Evolutionary conservation across 2,329 filamentous ascomycete genomes (phyloP).

Genomic region (Ophiostoma novo-ulmi): DNA sequence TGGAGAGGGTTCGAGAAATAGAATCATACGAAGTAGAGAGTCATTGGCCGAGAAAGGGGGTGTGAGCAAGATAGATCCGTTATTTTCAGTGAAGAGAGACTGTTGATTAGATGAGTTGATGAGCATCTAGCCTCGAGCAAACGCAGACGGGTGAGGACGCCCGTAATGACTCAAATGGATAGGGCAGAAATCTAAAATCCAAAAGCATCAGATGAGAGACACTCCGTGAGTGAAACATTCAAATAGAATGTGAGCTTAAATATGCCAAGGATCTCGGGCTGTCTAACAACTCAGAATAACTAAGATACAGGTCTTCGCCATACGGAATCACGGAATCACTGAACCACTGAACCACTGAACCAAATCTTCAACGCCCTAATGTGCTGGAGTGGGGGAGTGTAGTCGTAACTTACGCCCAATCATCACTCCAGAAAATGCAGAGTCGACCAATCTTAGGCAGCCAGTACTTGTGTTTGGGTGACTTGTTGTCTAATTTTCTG

Average conservation of each 20-base stretch:
- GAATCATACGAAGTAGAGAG: background rate
- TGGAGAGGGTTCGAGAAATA: background rate
- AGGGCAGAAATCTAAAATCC: background rate
- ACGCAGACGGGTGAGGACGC: no score
- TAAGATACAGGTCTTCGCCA: background rate
- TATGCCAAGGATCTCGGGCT: background rate
- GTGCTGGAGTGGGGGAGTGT: background rate
- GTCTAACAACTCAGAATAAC: background rate
- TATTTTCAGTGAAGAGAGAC: background rate
- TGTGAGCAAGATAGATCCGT: background rate
- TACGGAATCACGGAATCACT: background rate
- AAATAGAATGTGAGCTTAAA: background rate
- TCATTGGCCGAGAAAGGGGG: background rate
- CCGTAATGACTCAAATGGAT: background rate
- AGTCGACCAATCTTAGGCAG: background rate
- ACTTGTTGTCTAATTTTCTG: constrained; percentile 1
- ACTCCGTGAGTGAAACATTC: background rate
- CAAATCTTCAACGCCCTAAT: background rate
- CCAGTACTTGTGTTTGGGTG: background rate
- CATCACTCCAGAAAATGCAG: background rate
- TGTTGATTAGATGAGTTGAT: background rate
- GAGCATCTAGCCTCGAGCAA: background rate
- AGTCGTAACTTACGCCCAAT: background rate
- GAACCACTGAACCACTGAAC: background rate
- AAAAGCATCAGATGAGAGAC: background rate